Base-by-base conservation (phyloP, 2,329 filamentous ascomycete genomes). In the Lasiodiplodia gonubiensis region DNA sequence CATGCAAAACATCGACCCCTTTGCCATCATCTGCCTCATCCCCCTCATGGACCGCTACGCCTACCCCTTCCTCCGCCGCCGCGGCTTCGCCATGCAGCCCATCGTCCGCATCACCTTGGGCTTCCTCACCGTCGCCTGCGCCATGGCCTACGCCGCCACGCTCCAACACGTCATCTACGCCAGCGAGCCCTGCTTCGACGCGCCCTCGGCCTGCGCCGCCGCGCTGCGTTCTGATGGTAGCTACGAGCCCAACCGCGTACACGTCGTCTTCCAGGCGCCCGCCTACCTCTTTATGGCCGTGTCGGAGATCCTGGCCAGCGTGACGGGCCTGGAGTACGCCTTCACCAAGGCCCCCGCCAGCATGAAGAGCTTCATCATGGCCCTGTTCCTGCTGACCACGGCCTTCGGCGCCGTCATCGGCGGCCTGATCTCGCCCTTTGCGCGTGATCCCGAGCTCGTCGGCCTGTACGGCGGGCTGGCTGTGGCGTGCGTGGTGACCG, bases 391-490 rank as follows among this genome's bases (percentile, higher is more conserved):
- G 67, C 82, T 89, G 69, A 89, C 86, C 48, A 86, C 81, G 54
- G 88, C 87, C 3, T 82, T 87, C 53, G 86, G 86, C 3, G 83
- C 86, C 2, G 86, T 85, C 37, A 78, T 92, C 25, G 87, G 86
- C 2, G 86, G 89, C 71, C 85, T 88, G 2, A 79, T 92, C 14
- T 84, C 87, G 1, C 87, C 89, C 0, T 78, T 83, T 5, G 85
- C 87, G 7, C 84, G 84, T 67, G 87, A 92, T 74, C 90, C 90
- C 25, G 83, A 87, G 70, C 84, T 91, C 71, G 73, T 89, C 67
- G 91, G 88, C 87, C 85, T 92, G 83, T 91, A 90, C 72, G 81
- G 82, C 27, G 86, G 86, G 23, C 77, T 90, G n/a, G 84, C 83
- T 5, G 72, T 79, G 64, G 81, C 82, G 18, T 83, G 85, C 0